A percentile compares a stretch with the other conserved stretches of the same genome.
Evolutionary conservation across 1,284 basidiomycete genomes (phyloP).

Genomic region (Stereum hirsutum): DNA sequence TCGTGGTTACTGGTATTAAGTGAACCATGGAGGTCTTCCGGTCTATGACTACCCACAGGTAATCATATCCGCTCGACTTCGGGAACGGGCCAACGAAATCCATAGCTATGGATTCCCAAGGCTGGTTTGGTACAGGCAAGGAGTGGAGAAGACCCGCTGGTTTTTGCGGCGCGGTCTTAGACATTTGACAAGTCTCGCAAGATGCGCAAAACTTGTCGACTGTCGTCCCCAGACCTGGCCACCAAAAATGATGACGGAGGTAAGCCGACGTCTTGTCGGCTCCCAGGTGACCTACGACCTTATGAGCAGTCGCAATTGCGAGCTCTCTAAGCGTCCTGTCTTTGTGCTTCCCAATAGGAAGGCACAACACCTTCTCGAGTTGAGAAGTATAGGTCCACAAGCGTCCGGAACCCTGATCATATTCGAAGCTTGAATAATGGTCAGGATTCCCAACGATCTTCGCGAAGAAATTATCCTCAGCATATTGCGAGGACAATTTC

Average conservation of each 20-base stretch:
- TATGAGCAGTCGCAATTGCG: slow-evolving; percentile 16
- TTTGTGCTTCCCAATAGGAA: no score
- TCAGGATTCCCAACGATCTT: slow-evolving; percentile 17
- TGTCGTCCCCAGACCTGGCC: slow-evolving; percentile 12
- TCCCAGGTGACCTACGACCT: slow-evolving; percentile 16
- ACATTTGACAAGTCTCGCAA: slow-evolving; percentile 8
- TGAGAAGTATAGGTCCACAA: slow-evolving; percentile 10
- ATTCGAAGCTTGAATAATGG: slow-evolving; percentile 11
- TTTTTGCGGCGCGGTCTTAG: slow-evolving; percentile 6
- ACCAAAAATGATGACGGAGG: slow-evolving; percentile 11
- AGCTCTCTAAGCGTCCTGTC: no score
- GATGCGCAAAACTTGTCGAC: slow-evolving; percentile 8
- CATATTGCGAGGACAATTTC: no score
- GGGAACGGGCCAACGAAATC: slow-evolving; percentile 25
- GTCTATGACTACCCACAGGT: slow-evolving; percentile 10
- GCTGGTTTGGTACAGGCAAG: slow-evolving; percentile 14
- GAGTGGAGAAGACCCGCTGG: slow-evolving; percentile 12
- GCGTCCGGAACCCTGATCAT: slow-evolving; percentile 18
- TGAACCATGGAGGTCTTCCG: slow-evolving; percentile 1
- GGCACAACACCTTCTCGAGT: no score
- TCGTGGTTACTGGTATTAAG: slow-evolving; percentile 17
- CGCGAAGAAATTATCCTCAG: no score
- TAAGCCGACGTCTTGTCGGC: slow-evolving; percentile 12
- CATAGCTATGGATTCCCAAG: slow-evolving; percentile 15
- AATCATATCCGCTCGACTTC: slow-evolving; percentile 9